Percentiles rank a stretch among this genome's conserved stretches.
Conservation (phyloP, 176 grass and related monocot genomes). For the Hsuehochloa calcarea region DNA sequence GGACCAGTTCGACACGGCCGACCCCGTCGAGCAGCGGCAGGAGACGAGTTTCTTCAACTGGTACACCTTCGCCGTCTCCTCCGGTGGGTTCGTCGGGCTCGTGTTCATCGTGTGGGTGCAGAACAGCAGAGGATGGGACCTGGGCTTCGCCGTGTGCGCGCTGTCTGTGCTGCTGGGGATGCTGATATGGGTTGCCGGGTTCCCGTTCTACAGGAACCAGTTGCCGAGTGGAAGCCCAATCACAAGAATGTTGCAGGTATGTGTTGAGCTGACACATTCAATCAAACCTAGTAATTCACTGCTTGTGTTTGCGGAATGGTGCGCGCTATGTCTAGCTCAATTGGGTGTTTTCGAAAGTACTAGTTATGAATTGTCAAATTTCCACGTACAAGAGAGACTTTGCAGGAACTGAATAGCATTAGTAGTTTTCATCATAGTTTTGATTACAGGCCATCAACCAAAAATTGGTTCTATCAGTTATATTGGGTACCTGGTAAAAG, state of each 20-base stretch:
- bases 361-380: no score
- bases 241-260: constrained; percentile 62
- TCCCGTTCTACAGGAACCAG: constrained; percentile 67
- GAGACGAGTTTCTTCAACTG: constrained; percentile 92
- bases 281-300: no score
- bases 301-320: no score
- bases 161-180: constrained; percentile 50
- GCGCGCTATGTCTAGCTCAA: no score
- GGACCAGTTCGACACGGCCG: constrained; percentile 63
- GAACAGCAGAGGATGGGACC: constrained; percentile 55
- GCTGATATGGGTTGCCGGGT: constrained; percentile 42
- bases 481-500: no score
- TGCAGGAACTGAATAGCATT: no score
- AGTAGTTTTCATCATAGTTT: no score
- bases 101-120: constrained; percentile 71
- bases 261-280: no score
- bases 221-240: constrained; percentile 63
- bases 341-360: no score
- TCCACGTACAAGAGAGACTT: no score
- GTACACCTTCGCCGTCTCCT: constrained; percentile 70
- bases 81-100: constrained; percentile 62
- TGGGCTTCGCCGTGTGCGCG: constrained; percentile 55
- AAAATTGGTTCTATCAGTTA: no score
- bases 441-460: no score
- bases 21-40: constrained; percentile 42